A percentile compares a stretch with the other conserved stretches of the same genome.
Evolutionary conservation across 352 stramenopile species (phyloP).

Genomic region (Phytopythium sindhum): DNA sequence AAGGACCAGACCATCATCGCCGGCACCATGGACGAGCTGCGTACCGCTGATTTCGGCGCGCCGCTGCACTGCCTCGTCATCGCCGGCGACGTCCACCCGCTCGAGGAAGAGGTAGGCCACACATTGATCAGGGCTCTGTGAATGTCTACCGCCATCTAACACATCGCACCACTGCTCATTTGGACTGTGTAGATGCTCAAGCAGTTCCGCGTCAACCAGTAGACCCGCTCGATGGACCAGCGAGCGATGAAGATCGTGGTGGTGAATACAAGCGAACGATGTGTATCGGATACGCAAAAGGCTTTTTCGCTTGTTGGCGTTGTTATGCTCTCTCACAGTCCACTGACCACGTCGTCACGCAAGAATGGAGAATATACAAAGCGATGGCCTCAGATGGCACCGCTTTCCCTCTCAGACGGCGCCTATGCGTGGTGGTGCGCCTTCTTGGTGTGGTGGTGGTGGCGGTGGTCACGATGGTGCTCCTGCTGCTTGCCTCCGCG

Average conservation of each 20-base stretch:
- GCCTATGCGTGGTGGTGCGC: background rate
- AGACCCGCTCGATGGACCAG: conserved; percentile 10
- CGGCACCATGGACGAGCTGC: conserved; percentile 94
- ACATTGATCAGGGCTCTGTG: background rate
- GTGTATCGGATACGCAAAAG: background rate
- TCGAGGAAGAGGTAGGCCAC: conserved; percentile 91
- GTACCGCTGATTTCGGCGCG: conserved; percentile 92
- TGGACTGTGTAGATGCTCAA: conserved; percentile 44
- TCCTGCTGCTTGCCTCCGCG: background rate
- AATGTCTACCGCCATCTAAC: background rate
- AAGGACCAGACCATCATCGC: conserved; percentile 91
- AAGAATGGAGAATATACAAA: too few species aligned
- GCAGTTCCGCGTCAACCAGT: conserved; percentile 51
- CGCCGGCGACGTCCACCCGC: conserved; percentile 92
- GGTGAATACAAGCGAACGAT: background rate
- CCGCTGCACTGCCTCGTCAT: conserved; percentile 98
- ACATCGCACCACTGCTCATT: conserved; percentile 3
- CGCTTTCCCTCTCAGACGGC: too few species aligned
- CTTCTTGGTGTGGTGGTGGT: conserved; percentile 4
- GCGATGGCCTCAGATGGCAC: too few species aligned
- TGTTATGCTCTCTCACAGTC: background rate
- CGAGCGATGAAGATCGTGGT: background rate
- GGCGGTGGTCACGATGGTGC: background rate
- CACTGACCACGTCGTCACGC: background rate
- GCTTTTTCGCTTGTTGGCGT: background rate